phyloP scores from a whole-genome alignment of 306 rosid genomes.

The Cicer chorassanicum region DNA sequence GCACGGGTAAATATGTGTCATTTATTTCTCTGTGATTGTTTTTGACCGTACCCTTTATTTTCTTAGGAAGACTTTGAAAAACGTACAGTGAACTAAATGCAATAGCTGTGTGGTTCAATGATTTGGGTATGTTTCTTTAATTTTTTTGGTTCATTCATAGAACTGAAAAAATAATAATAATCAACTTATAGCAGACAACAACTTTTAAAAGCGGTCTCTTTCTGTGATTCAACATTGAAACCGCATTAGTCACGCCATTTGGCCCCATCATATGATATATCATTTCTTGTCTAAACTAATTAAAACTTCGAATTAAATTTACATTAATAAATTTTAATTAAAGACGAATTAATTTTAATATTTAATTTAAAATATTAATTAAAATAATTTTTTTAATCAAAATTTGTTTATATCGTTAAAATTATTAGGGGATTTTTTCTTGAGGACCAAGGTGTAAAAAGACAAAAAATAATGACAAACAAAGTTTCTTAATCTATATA shows the following conservation, averaged over 20 bases:
- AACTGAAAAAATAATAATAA: background rate
- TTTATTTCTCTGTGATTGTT: conserved; percentile 14
- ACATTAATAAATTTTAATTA: too few relatives aligned
- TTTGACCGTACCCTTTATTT: conserved; percentile 44
- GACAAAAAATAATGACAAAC: too few relatives aligned
- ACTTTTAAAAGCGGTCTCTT: conserved; percentile 42
- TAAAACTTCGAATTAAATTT: too few relatives aligned
- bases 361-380: too few relatives aligned
- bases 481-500: too few relatives aligned
- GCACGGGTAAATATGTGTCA: conserved; percentile 41
- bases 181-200: conserved; percentile 24
- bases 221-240: conserved; percentile 45
- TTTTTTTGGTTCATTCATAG: conserved; percentile 43
- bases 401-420: too few relatives aligned
- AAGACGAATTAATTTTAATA: too few relatives aligned
- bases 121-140: conserved; percentile 43
- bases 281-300: background rate
- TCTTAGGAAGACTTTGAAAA: conserved; percentile 44
- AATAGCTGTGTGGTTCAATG: conserved; percentile 42
- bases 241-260: conserved; percentile 27
- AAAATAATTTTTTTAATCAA: too few relatives aligned
- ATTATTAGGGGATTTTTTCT: too few relatives aligned
- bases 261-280: conserved; percentile 15
- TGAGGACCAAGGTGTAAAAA: too few relatives aligned
- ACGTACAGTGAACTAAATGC: background rate